Base-by-base conservation (phyloP, 257 asterid genomes). In the Petunia axillaris region DNA sequence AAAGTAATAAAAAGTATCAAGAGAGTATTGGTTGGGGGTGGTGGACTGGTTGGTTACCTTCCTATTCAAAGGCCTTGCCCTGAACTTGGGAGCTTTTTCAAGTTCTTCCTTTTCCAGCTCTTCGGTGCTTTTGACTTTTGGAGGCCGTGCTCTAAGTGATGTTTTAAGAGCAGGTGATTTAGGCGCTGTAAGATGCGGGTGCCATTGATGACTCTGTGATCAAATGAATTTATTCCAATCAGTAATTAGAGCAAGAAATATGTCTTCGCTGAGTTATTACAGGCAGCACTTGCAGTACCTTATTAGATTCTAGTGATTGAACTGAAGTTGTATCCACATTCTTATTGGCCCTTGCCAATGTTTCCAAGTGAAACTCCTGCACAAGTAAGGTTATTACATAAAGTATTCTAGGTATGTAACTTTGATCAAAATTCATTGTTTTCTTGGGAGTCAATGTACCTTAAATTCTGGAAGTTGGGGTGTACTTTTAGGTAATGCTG, bases 331-430 rank as follows among this genome's bases (percentile, higher is more conserved):
- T 88, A 81, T 94, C 99, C 74, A 88, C 90, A 74, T 85, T 89
- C 64, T 87, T 94, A 77, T 39, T 87, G 86, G 96, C 99, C 86
- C 98, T 88, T 65, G 96, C 82, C 97, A 89, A 93, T 71, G 99
- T 95, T 83, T 91, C 92, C 84, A 94, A 88, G 84, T 89, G 97
- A 83, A 95, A 95, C 86, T 95, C 99, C 99, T 95, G 90, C 83
- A 44, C 62, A 85, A 63, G 11, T 7, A 65, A 83, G 54, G 63
- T 66, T n/a, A 13, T 65, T 53, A 68, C 6, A 79, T 37, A 41
- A 6, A 5, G 40, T 68, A 41, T 36, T 39, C 57, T 1, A 8
- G 50, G 64, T 60, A 36, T 74, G 46, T 74, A 65, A 77, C 39
- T 37, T 48, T 60, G 36, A 54, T 78, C 39, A 44, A 43, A 40